These are phyloP conservation scores for Acacia acuminata DNA, from an alignment of 306 rosid genomes.

Conservation along the genomic window DNA sequence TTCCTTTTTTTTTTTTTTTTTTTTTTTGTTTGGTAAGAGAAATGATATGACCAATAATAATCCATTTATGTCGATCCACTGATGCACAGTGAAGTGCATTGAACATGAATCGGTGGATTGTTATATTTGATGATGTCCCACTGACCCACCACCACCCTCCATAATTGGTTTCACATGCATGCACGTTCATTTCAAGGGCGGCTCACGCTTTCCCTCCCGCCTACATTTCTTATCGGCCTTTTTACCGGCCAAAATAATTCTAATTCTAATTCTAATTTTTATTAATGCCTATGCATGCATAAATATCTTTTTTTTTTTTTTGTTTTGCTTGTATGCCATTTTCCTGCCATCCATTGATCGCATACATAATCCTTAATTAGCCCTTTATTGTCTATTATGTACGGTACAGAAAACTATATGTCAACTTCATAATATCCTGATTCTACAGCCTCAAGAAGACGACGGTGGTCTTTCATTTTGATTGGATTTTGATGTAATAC, in stretches of 20 bases:
- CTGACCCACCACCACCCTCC: slow-evolving; percentile 6
- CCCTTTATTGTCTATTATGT: not conserved
- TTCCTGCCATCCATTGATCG: too few species aligned
- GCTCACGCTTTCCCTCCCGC: not conserved
- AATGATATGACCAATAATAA: not conserved
- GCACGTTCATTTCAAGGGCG: slow-evolving; percentile 16
- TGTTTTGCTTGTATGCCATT: too few species aligned
- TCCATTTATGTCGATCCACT: not conserved
- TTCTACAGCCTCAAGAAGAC: not conserved
- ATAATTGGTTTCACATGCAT: slow-evolving; percentile 9
- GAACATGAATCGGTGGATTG: not conserved
- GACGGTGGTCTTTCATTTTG: not conserved
- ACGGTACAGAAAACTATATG: too few species aligned
- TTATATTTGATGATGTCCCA: not conserved
- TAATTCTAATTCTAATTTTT: not conserved
- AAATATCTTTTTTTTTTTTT: too few species aligned
- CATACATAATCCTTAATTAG: not conserved
- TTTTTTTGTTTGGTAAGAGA: too few species aligned
- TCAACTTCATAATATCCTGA: not conserved
- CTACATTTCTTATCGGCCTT: not conserved
- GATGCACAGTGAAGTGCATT: not conserved
- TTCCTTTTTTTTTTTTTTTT: too few species aligned
- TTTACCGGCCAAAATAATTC: not conserved
- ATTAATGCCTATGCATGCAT: not conserved
- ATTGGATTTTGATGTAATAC: too few species aligned